Conservation (phyloP, 768 basidiomycete genomes). For the Mycena amicta region DNA sequence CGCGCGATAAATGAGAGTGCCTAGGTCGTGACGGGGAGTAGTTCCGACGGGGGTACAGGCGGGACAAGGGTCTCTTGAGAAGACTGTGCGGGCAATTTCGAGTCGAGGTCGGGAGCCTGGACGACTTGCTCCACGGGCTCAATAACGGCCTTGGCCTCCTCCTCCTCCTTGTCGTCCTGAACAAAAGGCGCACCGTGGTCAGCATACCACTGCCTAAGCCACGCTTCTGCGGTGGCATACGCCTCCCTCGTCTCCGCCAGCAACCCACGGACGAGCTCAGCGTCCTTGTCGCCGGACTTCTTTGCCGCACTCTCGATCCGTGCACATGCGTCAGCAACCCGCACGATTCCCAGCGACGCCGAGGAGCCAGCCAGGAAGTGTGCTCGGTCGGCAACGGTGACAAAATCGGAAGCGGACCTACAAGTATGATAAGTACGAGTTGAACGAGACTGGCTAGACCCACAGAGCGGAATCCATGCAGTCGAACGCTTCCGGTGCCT, state of each 20-base stretch:
- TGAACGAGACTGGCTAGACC: constrained; percentile 28
- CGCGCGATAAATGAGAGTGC: too few species aligned
- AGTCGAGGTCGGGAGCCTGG: too few species aligned
- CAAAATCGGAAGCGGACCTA: constrained; percentile 50
- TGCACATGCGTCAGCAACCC: constrained; percentile 67
- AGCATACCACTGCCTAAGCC: constrained; percentile 39
- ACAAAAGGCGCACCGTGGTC: constrained; percentile 5
- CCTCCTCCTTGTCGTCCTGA: too few species aligned
- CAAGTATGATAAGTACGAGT: constrained; percentile 7
- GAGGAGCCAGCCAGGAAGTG: constrained; percentile 84
- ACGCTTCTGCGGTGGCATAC: constrained; percentile 52
- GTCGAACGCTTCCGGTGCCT: constrained; percentile 58
- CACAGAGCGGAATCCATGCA: constrained; percentile 63
- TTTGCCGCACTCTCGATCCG: constrained; percentile 68
- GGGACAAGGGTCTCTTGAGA: not conserved
- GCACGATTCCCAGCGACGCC: constrained; percentile 66
- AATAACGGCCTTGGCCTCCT: too few species aligned
- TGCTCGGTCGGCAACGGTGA: constrained; percentile 56
- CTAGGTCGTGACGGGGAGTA: not conserved
- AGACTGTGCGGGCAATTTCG: too few species aligned
- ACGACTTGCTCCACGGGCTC: too few species aligned
- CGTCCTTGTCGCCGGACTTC: constrained; percentile 47
- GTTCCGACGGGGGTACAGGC: not conserved
- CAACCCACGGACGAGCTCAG: constrained; percentile 50
- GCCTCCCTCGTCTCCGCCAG: constrained; percentile 51